Base-by-base conservation (phyloP, 192 early-diverging fungal species). In the Obelidium mucronatum region DNA sequence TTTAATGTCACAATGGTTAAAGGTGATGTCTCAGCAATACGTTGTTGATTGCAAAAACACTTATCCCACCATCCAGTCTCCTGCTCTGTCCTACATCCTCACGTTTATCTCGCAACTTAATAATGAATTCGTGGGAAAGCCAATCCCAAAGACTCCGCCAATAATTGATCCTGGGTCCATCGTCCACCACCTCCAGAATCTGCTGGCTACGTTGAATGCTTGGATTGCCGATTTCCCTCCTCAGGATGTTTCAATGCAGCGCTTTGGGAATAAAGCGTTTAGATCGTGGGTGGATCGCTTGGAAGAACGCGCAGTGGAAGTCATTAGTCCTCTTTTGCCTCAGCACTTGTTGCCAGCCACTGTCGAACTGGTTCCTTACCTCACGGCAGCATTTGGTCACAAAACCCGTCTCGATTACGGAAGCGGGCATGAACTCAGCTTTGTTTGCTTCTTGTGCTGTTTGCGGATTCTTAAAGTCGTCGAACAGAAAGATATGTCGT, bases 241-340 rank as follows among this genome's bases (percentile, higher is more conserved):
- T 39, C 42, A 84, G 33, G 69, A 82, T 19, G 42, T 26, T 2
- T 80, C 89, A 33, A 84, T 90, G 4, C 90, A 92, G 79, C 86
- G 97, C 31, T 99, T 97, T 77, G 97, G 97, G 0, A 98, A 98
- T 86, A 91, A 86, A 62, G 91, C 96, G 0, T 99, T 98, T 81
- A 88, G 93, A n/a, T 78, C 69, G 1, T 98, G 94, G 90, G 66
- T 88, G n/a, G 79, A 81, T 2, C 78, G 86, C 44, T 66, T 94
- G 26, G 79, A 85, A 62, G 26, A 84, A 48, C 89, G 88, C 76
- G 39, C 53, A 5, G 8, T 37, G 11, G 40, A 2, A 40, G 6
- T 67, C 48, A 8, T 54, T 22, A 69, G 24, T n/a, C 67, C 34
- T 1, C 30, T 69, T 13, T 2, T 69, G 11, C 52, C 58, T 11